Evolutionary conservation across 768 basidiomycete species (phyloP), one percentile per base, ranked within the genome.

Genomic region (Russula sp.): DNA sequence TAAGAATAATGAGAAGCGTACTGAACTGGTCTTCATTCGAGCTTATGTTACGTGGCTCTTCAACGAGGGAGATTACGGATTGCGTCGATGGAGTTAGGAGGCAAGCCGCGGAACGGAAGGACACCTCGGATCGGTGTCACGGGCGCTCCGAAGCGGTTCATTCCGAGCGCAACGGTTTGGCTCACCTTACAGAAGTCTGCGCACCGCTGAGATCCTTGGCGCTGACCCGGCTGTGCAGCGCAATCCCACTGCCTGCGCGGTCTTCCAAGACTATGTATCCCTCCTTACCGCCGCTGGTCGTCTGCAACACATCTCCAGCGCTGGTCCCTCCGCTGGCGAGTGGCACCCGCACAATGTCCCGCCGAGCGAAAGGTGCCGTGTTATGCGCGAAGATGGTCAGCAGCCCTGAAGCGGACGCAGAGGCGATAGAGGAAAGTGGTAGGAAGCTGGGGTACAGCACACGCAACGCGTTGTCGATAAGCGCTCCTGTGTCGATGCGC

Each of bases 401-500:
- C 76, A 59, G 74, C 67, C 42, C 76, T 70, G 58, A 3, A 74
- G 76, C 7, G 71, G 73, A 47, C 78, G 72, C 35, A 72, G 76
- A 4, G 27, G 31, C 18, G 74, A 67, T 60, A 60, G 70, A 35
- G 18, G 69, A 48, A 54, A 70, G 62, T 57, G 70, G 50, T 67
- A 68, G 22, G 31, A 86, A 85, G 56, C 78, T 75, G 2, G 87
- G 83, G 71, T 85, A 80, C 13, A 94, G 79, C 34, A 85, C 80
- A 1, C 79, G 73, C 67, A 94, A 80, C 0, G 94, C 91, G 47
- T 87, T 81, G 63, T 97, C 88, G 44, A 98, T 75, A 14, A 97
- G 78, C 2, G 70, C 69, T 45, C 82, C 75, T 31, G 90, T 87
- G 47, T 85, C 84, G 60, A 82, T 78, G 47, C 81, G 81, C 20